Base-by-base conservation (phyloP, 1,139 yeast species). In the Sugiyamaella japonica region DNA sequence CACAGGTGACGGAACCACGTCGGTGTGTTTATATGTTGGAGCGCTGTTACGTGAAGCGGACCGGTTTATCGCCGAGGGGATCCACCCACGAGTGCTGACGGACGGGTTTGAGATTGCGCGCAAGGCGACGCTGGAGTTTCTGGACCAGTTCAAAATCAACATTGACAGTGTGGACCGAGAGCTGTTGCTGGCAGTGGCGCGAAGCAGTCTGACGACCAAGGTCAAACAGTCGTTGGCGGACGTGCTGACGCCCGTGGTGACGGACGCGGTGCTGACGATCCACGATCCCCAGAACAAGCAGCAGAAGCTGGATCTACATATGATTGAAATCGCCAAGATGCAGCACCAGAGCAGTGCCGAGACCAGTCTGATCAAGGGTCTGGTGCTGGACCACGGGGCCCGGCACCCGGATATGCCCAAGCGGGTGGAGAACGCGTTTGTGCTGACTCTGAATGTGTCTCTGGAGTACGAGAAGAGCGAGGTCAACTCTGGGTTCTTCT, bases 351-450 rank as follows among this genome's bases (percentile, higher is more conserved):
- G 86, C 45, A 89, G 95, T 46, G 81, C 83, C 59, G 95, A 91
- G 57, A 91, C 99, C 17, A 81, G 81, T 65, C 82, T 95, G 61
- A 78, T 95, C 61, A 84, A 81, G 65, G 99, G 99, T 44, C 80
- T 95, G 63, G 98, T 93, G 39, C 79, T 95, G 63, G 99, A 95
- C 70, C 99, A 95, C 70, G 99, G 99, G 59, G 97, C 97, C 13
- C 84, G 99, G 70, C 99, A 95, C 76, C 99, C 99, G 42, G 99
- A 93, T 72, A 95, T 95, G 99, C 99, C 99, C 56, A 87, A 84
- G 64, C 75, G 84, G 55, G 86, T 93, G 20, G 82, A 82, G 62
- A 89, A 93, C 71, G 97, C 97, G 1, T 78, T 82, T 66, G 84
- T 95, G 44, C 79, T 95, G 68, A 95, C 89, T 51, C 79, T 95